Conservation (phyloP, 1,139 yeast genomes). For the Diutina mesorugosa region DNA sequence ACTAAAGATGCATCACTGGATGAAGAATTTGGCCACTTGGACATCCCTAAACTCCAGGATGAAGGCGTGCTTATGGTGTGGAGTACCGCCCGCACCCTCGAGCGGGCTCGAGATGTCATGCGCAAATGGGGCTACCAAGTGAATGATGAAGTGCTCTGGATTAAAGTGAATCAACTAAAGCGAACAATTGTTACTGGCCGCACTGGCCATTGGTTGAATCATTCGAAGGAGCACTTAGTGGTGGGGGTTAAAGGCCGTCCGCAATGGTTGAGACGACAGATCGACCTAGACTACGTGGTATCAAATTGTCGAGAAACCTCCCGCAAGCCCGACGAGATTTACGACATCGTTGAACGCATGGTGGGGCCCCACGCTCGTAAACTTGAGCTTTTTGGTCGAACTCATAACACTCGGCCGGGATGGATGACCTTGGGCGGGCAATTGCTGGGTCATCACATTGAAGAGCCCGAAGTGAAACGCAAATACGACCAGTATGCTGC, state of each 20-base stretch:
- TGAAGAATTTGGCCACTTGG: constrained; percentile 52
- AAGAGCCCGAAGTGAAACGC: neutral
- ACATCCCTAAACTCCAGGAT: constrained; percentile 57
- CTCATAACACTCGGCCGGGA: constrained; percentile 75
- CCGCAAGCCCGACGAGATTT: constrained; percentile 82
- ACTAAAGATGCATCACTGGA: constrained; percentile 73
- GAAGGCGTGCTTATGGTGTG: constrained; percentile 78
- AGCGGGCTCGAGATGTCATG: constrained; percentile 69
- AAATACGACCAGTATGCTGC: neutral
- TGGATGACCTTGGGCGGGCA: constrained; percentile 43
- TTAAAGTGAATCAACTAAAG: constrained; percentile 75
- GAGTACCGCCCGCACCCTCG: constrained; percentile 93
- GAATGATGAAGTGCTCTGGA: constrained; percentile 78
- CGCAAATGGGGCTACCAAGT: constrained; percentile 72
- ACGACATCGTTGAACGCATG: constrained; percentile 73
- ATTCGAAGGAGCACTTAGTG: constrained; percentile 80
- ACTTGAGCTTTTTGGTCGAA: constrained; percentile 79
- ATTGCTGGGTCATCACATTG: neutral
- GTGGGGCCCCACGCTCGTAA: constrained; percentile 70
- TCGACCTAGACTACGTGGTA: constrained; percentile 69
- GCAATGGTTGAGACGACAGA: constrained; percentile 48
- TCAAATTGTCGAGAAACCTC: constrained; percentile 81
- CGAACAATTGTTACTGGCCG: constrained; percentile 90
- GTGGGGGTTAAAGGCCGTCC: constrained; percentile 80
- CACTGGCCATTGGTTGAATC: constrained; percentile 95